Evolutionary conservation across 1,284 basidiomycete species (phyloP).

Genomic region (Ceratobasidium sp.): DNA sequence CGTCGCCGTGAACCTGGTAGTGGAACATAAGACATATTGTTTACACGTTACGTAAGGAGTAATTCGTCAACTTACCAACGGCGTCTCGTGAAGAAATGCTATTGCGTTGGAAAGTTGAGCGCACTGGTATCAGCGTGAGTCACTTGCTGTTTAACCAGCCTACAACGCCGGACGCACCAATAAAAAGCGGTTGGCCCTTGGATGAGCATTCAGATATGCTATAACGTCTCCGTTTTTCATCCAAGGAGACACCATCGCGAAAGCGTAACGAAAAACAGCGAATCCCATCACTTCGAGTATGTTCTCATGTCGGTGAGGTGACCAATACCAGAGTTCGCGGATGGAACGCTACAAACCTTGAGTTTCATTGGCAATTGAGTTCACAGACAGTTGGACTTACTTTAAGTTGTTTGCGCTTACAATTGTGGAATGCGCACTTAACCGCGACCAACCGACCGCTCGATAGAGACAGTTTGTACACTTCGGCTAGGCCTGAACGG

Average conservation of each 20-base stretch:
- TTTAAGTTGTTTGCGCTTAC: not conserved
- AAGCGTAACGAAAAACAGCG: not conserved
- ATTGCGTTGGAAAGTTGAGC: not conserved
- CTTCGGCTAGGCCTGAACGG: slow-evolving; percentile 7
- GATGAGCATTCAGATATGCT: not conserved
- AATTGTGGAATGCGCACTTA: not conserved
- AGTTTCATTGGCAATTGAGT: not conserved
- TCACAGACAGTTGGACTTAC: not conserved
- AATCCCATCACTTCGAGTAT: not conserved
- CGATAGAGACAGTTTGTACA: slow-evolving; percentile 1
- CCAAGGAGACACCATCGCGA: not conserved
- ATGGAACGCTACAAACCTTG: not conserved
- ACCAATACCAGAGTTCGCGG: slow-evolving; percentile 4
- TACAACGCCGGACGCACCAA: not conserved
- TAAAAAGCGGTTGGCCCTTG: not conserved
- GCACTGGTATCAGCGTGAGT: not conserved
- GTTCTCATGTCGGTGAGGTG: not conserved
- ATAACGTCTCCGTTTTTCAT: slow-evolving; percentile 1
- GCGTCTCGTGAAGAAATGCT: too few relatives aligned
- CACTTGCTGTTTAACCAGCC: not conserved
- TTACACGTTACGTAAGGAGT: not conserved
- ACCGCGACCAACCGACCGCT: not conserved
- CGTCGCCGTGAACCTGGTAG: not conserved
- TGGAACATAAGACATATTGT: not conserved
- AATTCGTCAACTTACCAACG: not conserved